Evolutionary conservation across 2,329 filamentous ascomycete genomes (phyloP), one percentile per base, ranked within the genome.

Genomic region (Aspergillus proliferans): DNA sequence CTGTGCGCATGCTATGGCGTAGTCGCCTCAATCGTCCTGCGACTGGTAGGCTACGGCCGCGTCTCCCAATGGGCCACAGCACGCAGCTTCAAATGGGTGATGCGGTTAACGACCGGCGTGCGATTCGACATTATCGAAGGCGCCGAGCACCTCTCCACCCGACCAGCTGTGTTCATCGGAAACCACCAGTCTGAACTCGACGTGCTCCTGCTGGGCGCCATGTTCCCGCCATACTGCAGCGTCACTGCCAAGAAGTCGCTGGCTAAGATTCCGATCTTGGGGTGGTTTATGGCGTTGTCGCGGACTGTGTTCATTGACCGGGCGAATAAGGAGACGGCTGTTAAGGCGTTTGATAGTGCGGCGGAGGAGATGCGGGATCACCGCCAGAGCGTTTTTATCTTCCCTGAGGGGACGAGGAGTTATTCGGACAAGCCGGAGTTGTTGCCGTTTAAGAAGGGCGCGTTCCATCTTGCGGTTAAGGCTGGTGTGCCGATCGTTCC

Each of bases 101-200:
- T 95, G 86, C 77, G 78, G 58, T 69, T 79, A 42, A 79, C 82
- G 43, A 90, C 89, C 1, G 92, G 92, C 52, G 78, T 96, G 44
- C 80, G 77, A 51, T 96, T 97, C 66, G 77, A 81, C 38, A 71
- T 78, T 53, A 72, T 95, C 45, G 79, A 85, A 41, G 88, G 91
- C 10, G 62, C 82, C 51, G 71, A 83, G 56, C 67, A 84, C 58
- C 80, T 91, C 50, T 73, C 74, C 43, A 84, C 76, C 8, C 82
- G 92, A 46, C 93, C 93, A 1, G 91, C 88, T 49, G 87, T 98
- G 49, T 91, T 98, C 63, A 78, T 98, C 58, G 87, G 87, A 38
- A 97, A 97, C 72, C 93, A 98, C 74, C 93, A 98, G 78, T 89
- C 87, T 19, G 93, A 97, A 73, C 82, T 98, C 58, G 93, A 98